phyloP scores from a whole-genome alignment of 2,329 filamentous ascomycete species.

The Aspergillus pseudoterreus region DNA sequence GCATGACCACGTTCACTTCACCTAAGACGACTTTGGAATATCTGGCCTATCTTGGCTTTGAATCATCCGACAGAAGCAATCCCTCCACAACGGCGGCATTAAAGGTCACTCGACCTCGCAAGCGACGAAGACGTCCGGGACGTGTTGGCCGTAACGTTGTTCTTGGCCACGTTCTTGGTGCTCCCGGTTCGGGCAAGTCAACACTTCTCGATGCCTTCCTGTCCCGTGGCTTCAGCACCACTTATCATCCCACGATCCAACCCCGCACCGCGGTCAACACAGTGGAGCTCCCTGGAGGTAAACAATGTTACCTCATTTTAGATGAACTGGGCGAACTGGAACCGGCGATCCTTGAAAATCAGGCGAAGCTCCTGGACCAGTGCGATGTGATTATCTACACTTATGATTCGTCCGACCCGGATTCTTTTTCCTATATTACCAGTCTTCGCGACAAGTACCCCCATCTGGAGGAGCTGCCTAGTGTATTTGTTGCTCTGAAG shows the following conservation, averaged over 20 bases:
- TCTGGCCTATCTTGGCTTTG: slow-evolving; percentile 92
- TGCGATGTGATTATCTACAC: slow-evolving; percentile 94
- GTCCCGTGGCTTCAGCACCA: slow-evolving; percentile 75
- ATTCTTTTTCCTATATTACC: slow-evolving; percentile 90
- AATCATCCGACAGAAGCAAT: slow-evolving; percentile 67
- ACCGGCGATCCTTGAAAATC: slow-evolving; percentile 88
- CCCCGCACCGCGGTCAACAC: slow-evolving; percentile 92
- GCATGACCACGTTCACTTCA: slow-evolving; percentile 97
- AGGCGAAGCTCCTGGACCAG: slow-evolving; percentile 74
- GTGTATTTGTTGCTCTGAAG: slow-evolving; percentile 89
- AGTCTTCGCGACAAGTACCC: slow-evolving; percentile 73
- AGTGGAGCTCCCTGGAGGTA: slow-evolving; percentile 90
- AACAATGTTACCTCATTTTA: slow-evolving; percentile 94
- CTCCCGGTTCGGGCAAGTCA: slow-evolving; percentile 83
- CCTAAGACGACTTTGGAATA: slow-evolving; percentile 95
- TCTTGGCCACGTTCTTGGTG: slow-evolving; percentile 85
- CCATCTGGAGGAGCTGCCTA: slow-evolving; percentile 81
- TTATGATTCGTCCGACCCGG: slow-evolving; percentile 94
- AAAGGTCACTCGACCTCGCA: slow-evolving; percentile 88
- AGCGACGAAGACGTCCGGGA: slow-evolving; percentile 74
- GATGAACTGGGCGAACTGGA: slow-evolving; percentile 96
- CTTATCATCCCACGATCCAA: slow-evolving; percentile 92
- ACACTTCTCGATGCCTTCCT: slow-evolving; percentile 87
- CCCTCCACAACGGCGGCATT: slow-evolving; percentile 77
- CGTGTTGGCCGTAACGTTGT: slow-evolving; percentile 93